Conservation (phyloP, 176 grass and related monocot species). For the Aechmea fasciata region DNA sequence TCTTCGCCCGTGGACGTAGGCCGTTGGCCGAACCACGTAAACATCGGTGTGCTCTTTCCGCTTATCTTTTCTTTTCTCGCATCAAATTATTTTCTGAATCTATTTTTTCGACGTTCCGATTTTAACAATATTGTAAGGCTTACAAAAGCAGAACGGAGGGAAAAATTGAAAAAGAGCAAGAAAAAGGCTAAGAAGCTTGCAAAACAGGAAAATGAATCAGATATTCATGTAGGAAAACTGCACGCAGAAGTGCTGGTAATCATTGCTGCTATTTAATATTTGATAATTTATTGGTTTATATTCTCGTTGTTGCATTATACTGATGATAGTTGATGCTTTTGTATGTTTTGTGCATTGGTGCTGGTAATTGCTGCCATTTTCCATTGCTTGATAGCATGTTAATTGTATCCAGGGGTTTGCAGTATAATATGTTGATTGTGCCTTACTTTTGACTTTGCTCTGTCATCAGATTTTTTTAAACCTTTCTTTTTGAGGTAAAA, state of each 20-base stretch:
- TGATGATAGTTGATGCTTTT: not conserved
- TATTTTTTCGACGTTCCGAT: too few relatives aligned
- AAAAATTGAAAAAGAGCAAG: constrained; percentile 45
- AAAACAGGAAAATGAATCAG: constrained; percentile 27
- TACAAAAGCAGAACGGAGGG: constrained; percentile 43
- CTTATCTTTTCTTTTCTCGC: too few relatives aligned
- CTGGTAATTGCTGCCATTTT: too few relatives aligned
- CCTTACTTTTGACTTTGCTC: not conserved
- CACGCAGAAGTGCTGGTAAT: constrained; percentile 80
- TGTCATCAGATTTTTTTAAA: not conserved
- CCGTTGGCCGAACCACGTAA: too few relatives aligned
- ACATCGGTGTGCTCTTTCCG: too few relatives aligned
- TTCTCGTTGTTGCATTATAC: not conserved
- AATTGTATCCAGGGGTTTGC: not conserved
- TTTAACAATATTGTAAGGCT: constrained; percentile 26
- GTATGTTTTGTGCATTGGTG: not conserved
- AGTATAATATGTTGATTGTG: too few relatives aligned
- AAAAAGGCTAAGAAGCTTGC: constrained; percentile 50
- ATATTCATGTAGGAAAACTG: constrained; percentile 37
- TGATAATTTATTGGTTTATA: not conserved
- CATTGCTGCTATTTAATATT: constrained; percentile 12
- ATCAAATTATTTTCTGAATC: too few relatives aligned
- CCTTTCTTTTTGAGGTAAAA: not conserved
- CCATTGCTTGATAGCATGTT: not conserved
- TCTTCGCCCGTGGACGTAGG: too few relatives aligned